phyloP scores from a whole-genome alignment of 2,329 filamentous ascomycete species.

The Exophiala xenobiotica region DNA sequence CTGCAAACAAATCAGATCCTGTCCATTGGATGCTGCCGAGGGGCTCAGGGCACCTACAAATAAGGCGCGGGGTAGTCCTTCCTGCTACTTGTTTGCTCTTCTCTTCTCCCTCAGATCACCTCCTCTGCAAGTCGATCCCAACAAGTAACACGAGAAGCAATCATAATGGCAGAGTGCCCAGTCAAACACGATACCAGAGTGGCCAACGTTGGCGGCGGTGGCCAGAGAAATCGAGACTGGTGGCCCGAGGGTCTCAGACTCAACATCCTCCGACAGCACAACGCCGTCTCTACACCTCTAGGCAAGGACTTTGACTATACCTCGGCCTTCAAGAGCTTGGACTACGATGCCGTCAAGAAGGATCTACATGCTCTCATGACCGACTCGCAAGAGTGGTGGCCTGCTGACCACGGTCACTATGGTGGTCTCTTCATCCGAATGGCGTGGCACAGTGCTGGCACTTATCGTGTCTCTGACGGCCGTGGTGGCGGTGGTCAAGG shows the following conservation, averaged over 20 bases:
- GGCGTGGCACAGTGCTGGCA: slow-evolving; percentile 79
- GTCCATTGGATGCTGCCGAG: neutral
- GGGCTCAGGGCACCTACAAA: neutral
- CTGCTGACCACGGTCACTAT: slow-evolving; percentile 78
- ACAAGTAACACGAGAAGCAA: slow-evolving; percentile 3
- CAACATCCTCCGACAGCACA: slow-evolving; percentile 73
- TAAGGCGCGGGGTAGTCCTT: slow-evolving; percentile 4
- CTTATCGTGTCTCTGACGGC: slow-evolving; percentile 72
- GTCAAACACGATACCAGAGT: slow-evolving; percentile 13
- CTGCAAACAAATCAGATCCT: slow-evolving; percentile 1
- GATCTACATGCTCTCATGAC: slow-evolving; percentile 71
- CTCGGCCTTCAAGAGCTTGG: slow-evolving; percentile 68
- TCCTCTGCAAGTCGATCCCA: too few species aligned
- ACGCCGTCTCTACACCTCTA: slow-evolving; percentile 61
- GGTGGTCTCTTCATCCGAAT: slow-evolving; percentile 77
- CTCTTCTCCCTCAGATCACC: neutral
- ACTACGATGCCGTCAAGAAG: slow-evolving; percentile 71
- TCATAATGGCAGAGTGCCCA: slow-evolving; percentile 21
- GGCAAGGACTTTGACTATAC: slow-evolving; percentile 69
- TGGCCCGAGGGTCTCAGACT: slow-evolving; percentile 69
- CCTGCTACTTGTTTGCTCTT: neutral
- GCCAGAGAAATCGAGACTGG: slow-evolving; percentile 69
- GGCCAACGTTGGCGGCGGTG: slow-evolving; percentile 55
- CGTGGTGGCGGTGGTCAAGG: slow-evolving; percentile 72
- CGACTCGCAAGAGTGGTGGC: slow-evolving; percentile 78